phyloP scores from a whole-genome alignment of 306 rosid species.

The Corylus heterophylla region DNA sequence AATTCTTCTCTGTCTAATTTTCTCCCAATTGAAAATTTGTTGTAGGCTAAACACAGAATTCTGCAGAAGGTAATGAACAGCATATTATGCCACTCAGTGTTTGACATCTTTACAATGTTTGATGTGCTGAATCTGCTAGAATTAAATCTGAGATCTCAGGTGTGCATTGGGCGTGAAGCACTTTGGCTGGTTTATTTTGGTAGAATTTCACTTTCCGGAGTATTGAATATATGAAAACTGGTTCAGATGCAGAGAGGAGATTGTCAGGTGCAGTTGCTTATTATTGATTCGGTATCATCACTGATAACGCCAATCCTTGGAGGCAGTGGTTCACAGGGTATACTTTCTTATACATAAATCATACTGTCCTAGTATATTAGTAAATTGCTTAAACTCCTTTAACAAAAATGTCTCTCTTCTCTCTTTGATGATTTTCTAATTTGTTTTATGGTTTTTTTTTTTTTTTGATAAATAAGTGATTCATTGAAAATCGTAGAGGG shows the following conservation, averaged over 20 bases:
- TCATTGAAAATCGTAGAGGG: too few species aligned
- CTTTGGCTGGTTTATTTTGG: constrained; percentile 16
- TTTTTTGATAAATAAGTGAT: too few species aligned
- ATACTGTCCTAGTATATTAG: background rate
- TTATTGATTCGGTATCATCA: constrained; percentile 84
- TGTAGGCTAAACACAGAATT: constrained; percentile 45
- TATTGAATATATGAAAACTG: constrained; percentile 29
- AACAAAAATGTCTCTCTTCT: background rate
- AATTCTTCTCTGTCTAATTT: constrained; percentile 28
- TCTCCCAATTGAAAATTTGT: background rate
- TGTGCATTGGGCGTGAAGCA: constrained; percentile 31
- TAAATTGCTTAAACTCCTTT: background rate
- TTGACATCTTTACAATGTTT: constrained; percentile 76
- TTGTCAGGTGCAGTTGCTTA: constrained; percentile 58
- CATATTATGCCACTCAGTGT: constrained; percentile 74
- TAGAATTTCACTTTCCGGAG: constrained; percentile 19
- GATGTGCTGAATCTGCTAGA: constrained; percentile 71
- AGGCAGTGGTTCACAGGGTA: constrained; percentile 80
- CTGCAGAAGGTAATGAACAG: constrained; percentile 60
- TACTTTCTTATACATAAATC: constrained; percentile 30
- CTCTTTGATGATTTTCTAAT: background rate
- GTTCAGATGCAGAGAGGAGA: constrained; percentile 47
- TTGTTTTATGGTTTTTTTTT: background rate
- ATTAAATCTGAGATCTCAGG: constrained; percentile 61
- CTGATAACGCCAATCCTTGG: constrained; percentile 84